A percentile compares a stretch with the other conserved stretches of the same genome.
These are phyloP conservation scores for Penicillium sp. DNA, from an alignment of 2,329 filamentous ascomycete genomes.

Conservation along the genomic window DNA sequence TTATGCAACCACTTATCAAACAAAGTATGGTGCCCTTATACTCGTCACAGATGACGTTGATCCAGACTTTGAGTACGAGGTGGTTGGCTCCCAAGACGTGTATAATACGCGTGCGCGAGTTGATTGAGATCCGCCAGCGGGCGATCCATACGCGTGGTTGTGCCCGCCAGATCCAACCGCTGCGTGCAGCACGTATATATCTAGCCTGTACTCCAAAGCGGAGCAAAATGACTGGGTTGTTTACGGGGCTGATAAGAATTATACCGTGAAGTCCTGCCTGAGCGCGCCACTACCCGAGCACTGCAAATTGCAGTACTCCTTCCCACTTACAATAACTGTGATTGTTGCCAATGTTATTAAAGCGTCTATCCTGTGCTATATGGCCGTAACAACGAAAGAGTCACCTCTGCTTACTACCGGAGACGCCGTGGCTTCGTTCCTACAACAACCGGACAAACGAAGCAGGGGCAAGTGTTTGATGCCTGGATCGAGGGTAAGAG, in stretches of 20 bases:
- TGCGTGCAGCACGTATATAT: neutral
- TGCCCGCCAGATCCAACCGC: neutral
- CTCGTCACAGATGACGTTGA: neutral
- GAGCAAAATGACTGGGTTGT: no score
- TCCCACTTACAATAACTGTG: slow-evolving; percentile 13
- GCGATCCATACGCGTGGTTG: neutral
- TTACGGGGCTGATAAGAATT: no score
- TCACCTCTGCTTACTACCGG: slow-evolving; percentile 24
- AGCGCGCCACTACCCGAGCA: slow-evolving; percentile 2
- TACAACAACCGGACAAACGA: slow-evolving; percentile 16
- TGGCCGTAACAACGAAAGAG: slow-evolving; percentile 5
- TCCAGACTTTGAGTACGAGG: neutral
- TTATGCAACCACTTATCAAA: slow-evolving; percentile 4
- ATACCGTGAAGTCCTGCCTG: neutral
- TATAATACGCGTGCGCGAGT: neutral
- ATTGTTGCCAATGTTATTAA: slow-evolving; percentile 2
- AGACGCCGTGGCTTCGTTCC: slow-evolving; percentile 32
- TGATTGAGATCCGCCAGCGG: neutral
- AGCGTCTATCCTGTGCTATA: no score
- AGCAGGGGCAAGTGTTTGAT: slow-evolving; percentile 8
- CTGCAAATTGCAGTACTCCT: slow-evolving; percentile 16
- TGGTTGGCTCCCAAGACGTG: neutral
- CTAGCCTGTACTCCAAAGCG: neutral
- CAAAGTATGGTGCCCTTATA: neutral
- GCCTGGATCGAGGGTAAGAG: neutral